These are phyloP conservation scores for Cryphonectria nitschkei DNA, from an alignment of 2,329 filamentous ascomycete species.

Conservation along the genomic window DNA sequence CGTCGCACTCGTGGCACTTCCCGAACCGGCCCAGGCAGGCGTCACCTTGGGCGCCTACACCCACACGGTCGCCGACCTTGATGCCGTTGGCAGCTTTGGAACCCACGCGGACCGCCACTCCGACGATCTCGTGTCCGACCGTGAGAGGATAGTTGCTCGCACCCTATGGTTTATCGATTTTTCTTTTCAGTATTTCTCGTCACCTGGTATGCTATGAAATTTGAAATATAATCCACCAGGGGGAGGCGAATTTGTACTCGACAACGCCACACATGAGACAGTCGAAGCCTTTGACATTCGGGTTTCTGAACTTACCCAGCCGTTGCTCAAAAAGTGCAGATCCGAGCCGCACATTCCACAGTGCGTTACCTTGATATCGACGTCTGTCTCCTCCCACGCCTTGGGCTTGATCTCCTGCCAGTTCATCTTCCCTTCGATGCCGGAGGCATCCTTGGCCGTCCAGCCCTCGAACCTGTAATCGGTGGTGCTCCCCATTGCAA, in stretches of 20 bases:
- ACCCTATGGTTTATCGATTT: slow-evolving; percentile 4
- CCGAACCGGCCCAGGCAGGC: slow-evolving; percentile 49
- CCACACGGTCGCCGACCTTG: slow-evolving; percentile 65
- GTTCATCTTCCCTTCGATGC: slow-evolving; percentile 55
- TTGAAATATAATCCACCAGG: neutral
- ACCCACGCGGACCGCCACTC: slow-evolving; percentile 59
- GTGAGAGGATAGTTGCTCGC: slow-evolving; percentile 47
- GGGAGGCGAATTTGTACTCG: neutral
- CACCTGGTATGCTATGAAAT: neutral
- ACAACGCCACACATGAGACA: neutral
- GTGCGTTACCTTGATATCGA: slow-evolving; percentile 68
- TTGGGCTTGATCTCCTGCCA: slow-evolving; percentile 65
- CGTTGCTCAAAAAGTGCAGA: slow-evolving; percentile 60
- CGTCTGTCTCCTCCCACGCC: slow-evolving; percentile 66
- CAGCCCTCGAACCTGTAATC: slow-evolving; percentile 56
- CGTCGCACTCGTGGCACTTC: slow-evolving; percentile 47
- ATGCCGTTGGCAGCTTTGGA: slow-evolving; percentile 48
- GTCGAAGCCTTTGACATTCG: neutral
- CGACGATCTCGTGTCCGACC: slow-evolving; percentile 69
- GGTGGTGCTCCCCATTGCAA: slow-evolving; percentile 34
- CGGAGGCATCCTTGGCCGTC: slow-evolving; percentile 47
- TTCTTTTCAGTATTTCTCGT: neutral
- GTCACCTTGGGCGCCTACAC: slow-evolving; percentile 63
- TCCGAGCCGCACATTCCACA: slow-evolving; percentile 70
- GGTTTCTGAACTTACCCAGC: slow-evolving; percentile 44